phyloP scores from a whole-genome alignment of 164 flowering plant genomes.

The Euptelea pleiosperma region DNA sequence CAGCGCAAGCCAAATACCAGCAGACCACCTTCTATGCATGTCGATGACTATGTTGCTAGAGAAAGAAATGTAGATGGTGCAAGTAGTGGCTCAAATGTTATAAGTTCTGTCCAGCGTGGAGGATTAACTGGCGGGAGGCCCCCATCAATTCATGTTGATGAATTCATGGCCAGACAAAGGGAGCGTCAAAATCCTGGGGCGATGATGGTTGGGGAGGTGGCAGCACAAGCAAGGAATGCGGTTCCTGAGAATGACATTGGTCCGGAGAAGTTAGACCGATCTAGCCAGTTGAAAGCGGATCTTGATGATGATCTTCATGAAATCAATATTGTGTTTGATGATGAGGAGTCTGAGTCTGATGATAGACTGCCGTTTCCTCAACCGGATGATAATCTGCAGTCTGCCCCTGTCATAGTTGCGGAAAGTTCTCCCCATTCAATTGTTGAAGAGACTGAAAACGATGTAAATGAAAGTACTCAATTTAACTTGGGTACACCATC shows the following conservation, averaged over 20 bases:
- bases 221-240: slow-evolving; percentile 34
- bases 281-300: slow-evolving; percentile 72
- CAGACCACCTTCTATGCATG: slow-evolving; percentile 99
- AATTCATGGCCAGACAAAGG: slow-evolving; percentile 93
- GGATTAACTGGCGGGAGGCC: slow-evolving; percentile 89
- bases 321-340: slow-evolving; percentile 93
- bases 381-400: slow-evolving; percentile 67
- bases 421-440: slow-evolving; percentile 75
- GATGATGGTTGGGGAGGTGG: slow-evolving; percentile 41
- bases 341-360: slow-evolving; percentile 82
- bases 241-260: slow-evolving; percentile 35
- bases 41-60: slow-evolving; percentile 98
- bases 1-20: slow-evolving; percentile 97
- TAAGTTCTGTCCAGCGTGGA: slow-evolving; percentile 63
- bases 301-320: slow-evolving; percentile 96
- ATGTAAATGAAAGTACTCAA: slow-evolving; percentile 47
- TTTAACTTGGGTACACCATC: slow-evolving; percentile 46
- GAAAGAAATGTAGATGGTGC: slow-evolving; percentile 81
- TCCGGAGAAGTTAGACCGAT: slow-evolving; percentile 41
- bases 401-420: slow-evolving; percentile 51
- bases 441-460: slow-evolving; percentile 81
- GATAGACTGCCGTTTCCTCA: slow-evolving; percentile 89
- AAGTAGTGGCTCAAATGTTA: slow-evolving; percentile 48
- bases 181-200: slow-evolving; percentile 70
- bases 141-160: slow-evolving; percentile 98